A percentile compares a stretch with the other conserved stretches of the same genome.
phyloP scores from a whole-genome alignment of 257 asterid species.

The Sherardia arvensis region DNA sequence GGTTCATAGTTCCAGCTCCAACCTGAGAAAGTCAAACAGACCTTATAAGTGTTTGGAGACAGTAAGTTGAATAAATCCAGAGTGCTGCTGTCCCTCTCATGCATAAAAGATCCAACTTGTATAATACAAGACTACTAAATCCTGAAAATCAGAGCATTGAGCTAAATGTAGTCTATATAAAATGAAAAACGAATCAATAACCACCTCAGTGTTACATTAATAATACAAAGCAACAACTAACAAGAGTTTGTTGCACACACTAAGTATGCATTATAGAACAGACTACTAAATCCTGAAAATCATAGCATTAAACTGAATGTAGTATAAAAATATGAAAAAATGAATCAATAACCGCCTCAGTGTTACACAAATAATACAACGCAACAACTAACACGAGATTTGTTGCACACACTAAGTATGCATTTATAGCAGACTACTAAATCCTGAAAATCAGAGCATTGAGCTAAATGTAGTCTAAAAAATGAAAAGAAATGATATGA shows the following conservation, averaged over 20 bases:
- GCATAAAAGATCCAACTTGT: neutral
- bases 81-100: neutral
- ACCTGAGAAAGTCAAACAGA: constrained; percentile 52
- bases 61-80: neutral
- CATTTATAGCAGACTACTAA: neutral
- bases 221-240: neutral
- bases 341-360: constrained; percentile 47
- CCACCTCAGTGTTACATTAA: constrained; percentile 66
- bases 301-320: neutral
- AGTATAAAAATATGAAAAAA: neutral
- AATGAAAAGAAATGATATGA: neutral
- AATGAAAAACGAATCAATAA: neutral
- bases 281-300: neutral
- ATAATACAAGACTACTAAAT: neutral
- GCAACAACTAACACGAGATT: neutral
- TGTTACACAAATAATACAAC: no score
- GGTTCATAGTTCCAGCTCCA: constrained; percentile 99
- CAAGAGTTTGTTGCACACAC: neutral
- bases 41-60: constrained; percentile 10
- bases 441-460: neutral
- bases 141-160: neutral
- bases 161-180: neutral
- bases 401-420: neutral
- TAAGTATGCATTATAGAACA: neutral
- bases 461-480: neutral